Conservation (phyloP, 2,329 filamentous ascomycete genomes). For the Fusarium praegraminearum region DNA sequence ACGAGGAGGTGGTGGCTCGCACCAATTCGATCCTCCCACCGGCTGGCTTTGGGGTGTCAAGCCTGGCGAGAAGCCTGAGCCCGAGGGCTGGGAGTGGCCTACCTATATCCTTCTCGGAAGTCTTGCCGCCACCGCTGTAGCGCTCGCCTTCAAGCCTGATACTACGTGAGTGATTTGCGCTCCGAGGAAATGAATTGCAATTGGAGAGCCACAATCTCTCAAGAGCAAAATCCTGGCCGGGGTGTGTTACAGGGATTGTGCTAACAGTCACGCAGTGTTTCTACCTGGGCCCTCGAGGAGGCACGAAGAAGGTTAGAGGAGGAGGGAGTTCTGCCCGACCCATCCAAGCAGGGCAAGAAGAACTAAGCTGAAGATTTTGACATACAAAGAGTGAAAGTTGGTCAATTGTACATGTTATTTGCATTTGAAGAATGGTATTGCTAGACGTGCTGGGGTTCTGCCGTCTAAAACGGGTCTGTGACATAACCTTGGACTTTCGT, state of each 20-base stretch:
- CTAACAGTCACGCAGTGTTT: conserved; percentile 76
- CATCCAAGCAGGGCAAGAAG: conserved; percentile 70
- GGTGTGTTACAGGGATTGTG: conserved; percentile 22
- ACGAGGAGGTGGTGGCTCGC: conserved; percentile 63
- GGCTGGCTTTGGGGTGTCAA: conserved; percentile 96
- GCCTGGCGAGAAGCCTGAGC: conserved; percentile 94
- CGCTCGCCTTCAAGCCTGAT: conserved; percentile 97
- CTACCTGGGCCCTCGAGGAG: conserved; percentile 99
- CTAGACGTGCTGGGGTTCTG: conserved; percentile 46
- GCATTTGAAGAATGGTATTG: conserved; percentile 43
- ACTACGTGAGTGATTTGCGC: conserved; percentile 81
- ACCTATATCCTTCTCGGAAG: conserved; percentile 88
- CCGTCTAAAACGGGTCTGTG: conserved; percentile 30
- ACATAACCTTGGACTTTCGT: conserved; percentile 9
- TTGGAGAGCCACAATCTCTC: neutral
- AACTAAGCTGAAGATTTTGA: conserved; percentile 45
- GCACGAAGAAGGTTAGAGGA: conserved; percentile 93
- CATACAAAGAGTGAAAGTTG: conserved; percentile 27
- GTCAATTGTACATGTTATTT: conserved; percentile 42
- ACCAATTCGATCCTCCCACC: conserved; percentile 87
- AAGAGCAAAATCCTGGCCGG: neutral
- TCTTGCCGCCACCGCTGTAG: conserved; percentile 78
- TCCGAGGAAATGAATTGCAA: neutral
- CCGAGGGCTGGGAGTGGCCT: conserved; percentile 94
- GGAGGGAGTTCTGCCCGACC: conserved; percentile 92